Percentiles rank a stretch among this genome's conserved stretches.
Evolutionary conservation across 1,139 yeast genomes (phyloP).

Genomic region (Blastobotrys serpentis): DNA sequence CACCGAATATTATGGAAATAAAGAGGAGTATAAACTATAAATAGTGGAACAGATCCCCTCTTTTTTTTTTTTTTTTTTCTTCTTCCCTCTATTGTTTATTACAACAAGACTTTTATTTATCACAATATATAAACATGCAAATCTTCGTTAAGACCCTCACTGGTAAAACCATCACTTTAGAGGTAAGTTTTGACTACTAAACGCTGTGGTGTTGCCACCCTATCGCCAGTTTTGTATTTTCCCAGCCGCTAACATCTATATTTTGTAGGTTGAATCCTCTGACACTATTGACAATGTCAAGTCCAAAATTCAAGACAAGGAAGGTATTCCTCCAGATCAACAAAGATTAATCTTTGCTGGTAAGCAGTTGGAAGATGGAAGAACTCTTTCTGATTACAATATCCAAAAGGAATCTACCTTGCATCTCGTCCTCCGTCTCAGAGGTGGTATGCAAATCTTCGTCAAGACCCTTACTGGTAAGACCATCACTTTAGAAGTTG

Average conservation of each 20-base stretch:
- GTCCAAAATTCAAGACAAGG: constrained; percentile 99
- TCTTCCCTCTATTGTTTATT: not conserved
- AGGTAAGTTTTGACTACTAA: constrained; percentile 47
- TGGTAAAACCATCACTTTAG: constrained; percentile 82
- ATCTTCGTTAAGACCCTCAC: constrained; percentile 69
- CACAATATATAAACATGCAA: constrained; percentile 1
- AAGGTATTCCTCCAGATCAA: constrained; percentile 99
- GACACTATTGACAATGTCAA: too few species aligned
- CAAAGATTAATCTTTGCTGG: constrained; percentile 99
- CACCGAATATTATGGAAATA: constrained; percentile 6
- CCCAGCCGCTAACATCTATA: not conserved
- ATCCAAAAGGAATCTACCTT: constrained; percentile 99
- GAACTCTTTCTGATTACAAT: constrained; percentile 99
- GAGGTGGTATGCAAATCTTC: constrained; percentile 99
- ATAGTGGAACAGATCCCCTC: not conserved
- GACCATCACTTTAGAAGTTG: constrained; percentile 85
- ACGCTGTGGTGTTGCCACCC: constrained; percentile 5
- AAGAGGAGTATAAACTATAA: not conserved
- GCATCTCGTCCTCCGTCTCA: constrained; percentile 96
- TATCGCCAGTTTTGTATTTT: too few species aligned
- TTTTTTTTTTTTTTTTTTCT: not conserved
- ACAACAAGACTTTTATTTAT: not conserved
- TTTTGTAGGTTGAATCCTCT: constrained; percentile 93
- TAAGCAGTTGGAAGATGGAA: constrained; percentile 99
- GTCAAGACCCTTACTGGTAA: constrained; percentile 99